phyloP scores from a whole-genome alignment of 1,284 basidiomycete species.

The Pyrrhoderma lamaoense region DNA sequence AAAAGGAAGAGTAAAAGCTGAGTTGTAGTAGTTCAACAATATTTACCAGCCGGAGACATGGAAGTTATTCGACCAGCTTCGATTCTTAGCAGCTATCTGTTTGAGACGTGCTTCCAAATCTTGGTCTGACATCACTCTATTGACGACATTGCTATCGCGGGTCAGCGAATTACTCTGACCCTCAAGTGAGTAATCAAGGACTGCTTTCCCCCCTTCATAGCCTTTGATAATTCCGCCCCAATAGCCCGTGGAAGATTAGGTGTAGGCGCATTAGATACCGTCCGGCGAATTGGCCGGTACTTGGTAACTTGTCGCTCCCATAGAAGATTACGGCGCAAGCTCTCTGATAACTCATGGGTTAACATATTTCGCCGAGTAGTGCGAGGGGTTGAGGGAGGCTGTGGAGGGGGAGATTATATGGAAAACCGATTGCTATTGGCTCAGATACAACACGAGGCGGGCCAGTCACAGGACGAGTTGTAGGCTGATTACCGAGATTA shows the following conservation, averaged over 20 bases:
- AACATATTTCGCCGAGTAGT: slow-evolving; percentile 83
- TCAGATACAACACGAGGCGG: slow-evolving; percentile 26
- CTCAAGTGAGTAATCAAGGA: too few relatives aligned
- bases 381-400: slow-evolving; percentile 72
- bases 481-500: slow-evolving; percentile 5
- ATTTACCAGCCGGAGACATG: slow-evolving; percentile 57
- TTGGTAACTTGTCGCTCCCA: slow-evolving; percentile 77
- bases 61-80: slow-evolving; percentile 64
- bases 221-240: neutral
- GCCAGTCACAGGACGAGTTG: neutral
- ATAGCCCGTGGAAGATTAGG: neutral
- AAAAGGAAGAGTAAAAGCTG: neutral
- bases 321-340: slow-evolving; percentile 71
- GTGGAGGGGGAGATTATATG: slow-evolving; percentile 68
- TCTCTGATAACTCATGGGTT: slow-evolving; percentile 79
- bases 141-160: too few relatives aligned
- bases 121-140: neutral
- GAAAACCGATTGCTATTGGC: slow-evolving; percentile 58
- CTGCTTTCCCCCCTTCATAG: neutral
- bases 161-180: slow-evolving; percentile 26
- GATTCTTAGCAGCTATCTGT: slow-evolving; percentile 47
- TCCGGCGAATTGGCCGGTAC: slow-evolving; percentile 33
- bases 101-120: slow-evolving; percentile 31
- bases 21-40: neutral
- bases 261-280: slow-evolving; percentile 24